Percentiles rank a stretch among this genome's conserved stretches.
These are phyloP conservation scores for Ceratocystis harringtonii DNA, from an alignment of 2,329 filamentous ascomycete genomes.

Conservation along the genomic window DNA sequence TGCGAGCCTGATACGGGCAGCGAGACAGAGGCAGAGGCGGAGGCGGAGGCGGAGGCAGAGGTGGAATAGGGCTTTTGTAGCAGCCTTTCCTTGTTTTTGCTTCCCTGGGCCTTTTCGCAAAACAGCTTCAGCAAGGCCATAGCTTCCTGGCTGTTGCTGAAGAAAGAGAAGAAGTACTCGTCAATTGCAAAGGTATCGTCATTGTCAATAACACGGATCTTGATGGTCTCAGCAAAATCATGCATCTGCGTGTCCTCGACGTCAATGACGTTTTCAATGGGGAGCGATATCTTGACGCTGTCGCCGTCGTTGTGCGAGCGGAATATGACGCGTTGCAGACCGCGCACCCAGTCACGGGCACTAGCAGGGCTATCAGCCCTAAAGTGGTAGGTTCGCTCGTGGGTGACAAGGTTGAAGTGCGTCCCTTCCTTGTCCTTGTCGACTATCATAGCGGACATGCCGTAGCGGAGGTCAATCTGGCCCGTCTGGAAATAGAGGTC, in stretches of 20 bases:
- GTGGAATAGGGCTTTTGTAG: background rate
- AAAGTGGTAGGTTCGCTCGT: constrained; percentile 73
- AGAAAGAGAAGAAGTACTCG: constrained; percentile 98
- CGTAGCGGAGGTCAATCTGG: constrained; percentile 83
- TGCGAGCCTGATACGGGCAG: background rate
- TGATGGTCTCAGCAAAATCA: constrained; percentile 85
- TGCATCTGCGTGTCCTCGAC: constrained; percentile 84
- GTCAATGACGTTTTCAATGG: constrained; percentile 77
- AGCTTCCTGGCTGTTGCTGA: constrained; percentile 70
- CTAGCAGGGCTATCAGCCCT: constrained; percentile 73
- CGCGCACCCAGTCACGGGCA: constrained; percentile 93
- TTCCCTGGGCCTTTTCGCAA: constrained; percentile 37
- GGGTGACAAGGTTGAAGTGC: constrained; percentile 67
- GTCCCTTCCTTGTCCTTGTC: constrained; percentile 65
- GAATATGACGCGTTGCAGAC: constrained; percentile 87
- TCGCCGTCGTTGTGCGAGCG: constrained; percentile 91
- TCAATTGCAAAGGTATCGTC: constrained; percentile 92
- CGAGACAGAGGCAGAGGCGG: background rate
- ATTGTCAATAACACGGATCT: constrained; percentile 82
- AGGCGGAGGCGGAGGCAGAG: background rate
- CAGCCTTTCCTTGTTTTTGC: constrained; percentile 17
- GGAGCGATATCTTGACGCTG: constrained; percentile 88
- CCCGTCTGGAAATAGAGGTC: constrained; percentile 85
- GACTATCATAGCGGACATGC: constrained; percentile 65
- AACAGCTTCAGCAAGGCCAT: constrained; percentile 61